phyloP scores from a whole-genome alignment of 164 flowering plant species.

The Piper betle region DNA sequence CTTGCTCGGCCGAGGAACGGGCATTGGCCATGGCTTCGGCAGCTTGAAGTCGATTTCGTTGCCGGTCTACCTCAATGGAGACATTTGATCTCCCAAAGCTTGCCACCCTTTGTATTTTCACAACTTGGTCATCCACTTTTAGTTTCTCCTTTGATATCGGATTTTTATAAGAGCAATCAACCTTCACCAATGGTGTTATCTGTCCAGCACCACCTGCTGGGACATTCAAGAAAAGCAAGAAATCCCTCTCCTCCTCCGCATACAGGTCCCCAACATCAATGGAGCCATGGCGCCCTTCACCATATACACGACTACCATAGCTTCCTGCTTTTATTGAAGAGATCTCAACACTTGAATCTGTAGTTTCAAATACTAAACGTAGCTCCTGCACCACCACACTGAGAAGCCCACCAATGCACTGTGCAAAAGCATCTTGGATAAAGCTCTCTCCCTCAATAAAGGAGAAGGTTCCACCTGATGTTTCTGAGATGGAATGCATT shows the following conservation, averaged over 20 bases:
- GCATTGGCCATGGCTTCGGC: conserved; percentile 81
- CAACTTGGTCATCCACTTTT: conserved; percentile 22
- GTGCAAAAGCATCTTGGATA: conserved; percentile 97
- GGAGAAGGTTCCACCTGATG: conserved; percentile 91
- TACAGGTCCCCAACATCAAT: conserved; percentile 70
- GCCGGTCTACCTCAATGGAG: conserved; percentile 79
- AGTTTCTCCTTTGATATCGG: conserved; percentile 40
- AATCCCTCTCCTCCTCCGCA: conserved; percentile 92
- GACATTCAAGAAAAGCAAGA: conserved; percentile 43
- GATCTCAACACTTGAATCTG: conserved; percentile 30
- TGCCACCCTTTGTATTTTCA: conserved; percentile 48
- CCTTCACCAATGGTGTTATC: conserved; percentile 40
- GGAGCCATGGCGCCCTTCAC: conserved; percentile 28
- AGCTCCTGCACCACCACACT: conserved; percentile 81
- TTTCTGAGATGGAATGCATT: conserved; percentile 83
- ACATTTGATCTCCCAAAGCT: conserved; percentile 15
- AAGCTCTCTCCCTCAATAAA: conserved; percentile 75
- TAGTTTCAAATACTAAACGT: conserved; percentile 37
- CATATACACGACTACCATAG: conserved; percentile 26
- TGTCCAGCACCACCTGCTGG: conserved; percentile 28
- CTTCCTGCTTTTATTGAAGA: conserved; percentile 70
- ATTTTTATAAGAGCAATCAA: conserved; percentile 44
- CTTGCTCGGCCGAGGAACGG: conserved; percentile 53
- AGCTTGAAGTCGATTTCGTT: conserved; percentile 57
- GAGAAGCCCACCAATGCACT: conserved; percentile 89